A percentile compares a stretch with the other conserved stretches of the same genome.
Conservation (phyloP, 2,329 filamentous ascomycete species). For the Chaetomiaceae sp. region DNA sequence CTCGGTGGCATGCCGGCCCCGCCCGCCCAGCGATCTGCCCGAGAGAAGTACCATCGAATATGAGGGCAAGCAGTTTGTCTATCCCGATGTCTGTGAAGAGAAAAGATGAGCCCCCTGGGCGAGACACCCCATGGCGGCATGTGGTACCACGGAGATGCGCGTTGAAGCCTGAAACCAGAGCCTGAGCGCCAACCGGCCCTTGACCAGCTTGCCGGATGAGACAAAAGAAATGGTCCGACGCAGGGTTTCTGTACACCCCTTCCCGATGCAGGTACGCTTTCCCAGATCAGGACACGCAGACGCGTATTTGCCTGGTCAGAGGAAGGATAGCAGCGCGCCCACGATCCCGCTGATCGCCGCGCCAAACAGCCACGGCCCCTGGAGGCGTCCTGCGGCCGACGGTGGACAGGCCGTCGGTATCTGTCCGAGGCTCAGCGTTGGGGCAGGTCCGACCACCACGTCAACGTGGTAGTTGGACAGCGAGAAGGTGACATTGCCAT, state of each 20-base stretch:
- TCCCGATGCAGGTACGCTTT: slow-evolving; percentile 15
- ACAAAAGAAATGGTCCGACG: neutral
- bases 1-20: slow-evolving; percentile 7
- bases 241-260: slow-evolving; percentile 1
- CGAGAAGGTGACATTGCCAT: slow-evolving; percentile 28
- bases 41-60: slow-evolving; percentile 4
- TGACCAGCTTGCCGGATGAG: neutral
- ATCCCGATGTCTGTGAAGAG: slow-evolving; percentile 4
- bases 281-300: neutral
- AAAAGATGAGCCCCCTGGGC: slow-evolving; percentile 4
- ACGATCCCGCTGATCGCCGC: slow-evolving; percentile 17
- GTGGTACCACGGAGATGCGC: neutral
- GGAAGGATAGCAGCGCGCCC: slow-evolving; percentile 10
- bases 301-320: slow-evolving; percentile 10
- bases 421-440: slow-evolving; percentile 8
- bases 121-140: neutral
- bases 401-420: slow-evolving; percentile 11
- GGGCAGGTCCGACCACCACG: slow-evolving; percentile 20
- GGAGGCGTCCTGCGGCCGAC: neutral
- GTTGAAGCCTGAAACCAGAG: neutral
- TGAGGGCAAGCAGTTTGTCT: neutral
- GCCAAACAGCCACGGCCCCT: slow-evolving; percentile 9
- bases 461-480: slow-evolving; percentile 25
- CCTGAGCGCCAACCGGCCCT: neutral
- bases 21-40: slow-evolving; percentile 8